Evolutionary conservation across 352 stramenopile genomes (phyloP).

Genomic region (Phytopythium litorale): DNA sequence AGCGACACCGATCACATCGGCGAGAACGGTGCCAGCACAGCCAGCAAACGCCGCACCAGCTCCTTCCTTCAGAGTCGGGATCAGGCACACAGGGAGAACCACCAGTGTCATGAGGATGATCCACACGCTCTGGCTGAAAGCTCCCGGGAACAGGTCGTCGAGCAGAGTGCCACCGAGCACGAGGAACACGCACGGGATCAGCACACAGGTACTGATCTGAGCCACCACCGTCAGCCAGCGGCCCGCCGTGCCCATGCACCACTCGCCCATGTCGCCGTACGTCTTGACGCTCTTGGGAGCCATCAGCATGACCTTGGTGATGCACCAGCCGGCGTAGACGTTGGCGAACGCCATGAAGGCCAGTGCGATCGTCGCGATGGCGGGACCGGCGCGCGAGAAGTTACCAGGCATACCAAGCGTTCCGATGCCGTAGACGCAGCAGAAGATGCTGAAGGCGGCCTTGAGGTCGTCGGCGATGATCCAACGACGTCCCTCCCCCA

Average conservation of each 20-base stretch:
- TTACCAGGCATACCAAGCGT: neutral
- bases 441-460: constrained; percentile 42
- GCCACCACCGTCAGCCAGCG: constrained; percentile 25
- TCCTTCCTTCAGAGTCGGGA: constrained; percentile 34
- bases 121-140: constrained; percentile 26
- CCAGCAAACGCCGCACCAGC: constrained; percentile 26
- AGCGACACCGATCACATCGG: constrained; percentile 22
- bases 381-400: constrained; percentile 7
- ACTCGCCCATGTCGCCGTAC: constrained; percentile 42
- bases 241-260: constrained; percentile 29
- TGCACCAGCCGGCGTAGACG: constrained; percentile 29
- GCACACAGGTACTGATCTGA: constrained; percentile 23
- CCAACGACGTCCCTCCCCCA: no score
- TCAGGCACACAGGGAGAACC: constrained; percentile 30
- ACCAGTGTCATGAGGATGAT: constrained; percentile 35
- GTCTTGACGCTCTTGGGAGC: constrained; percentile 33
- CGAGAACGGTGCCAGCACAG: constrained; percentile 30
- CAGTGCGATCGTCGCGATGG: constrained; percentile 20
- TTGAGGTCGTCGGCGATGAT: constrained; percentile 12
- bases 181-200: constrained; percentile 28
- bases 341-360: constrained; percentile 39
- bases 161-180: constrained; percentile 19
- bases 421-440: constrained; percentile 19
- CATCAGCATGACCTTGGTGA: constrained; percentile 34
- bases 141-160: constrained; percentile 25